Percentiles rank a stretch among this genome's conserved stretches.
phyloP scores from a whole-genome alignment of 306 rosid genomes.

The Lagenaria siceraria region DNA sequence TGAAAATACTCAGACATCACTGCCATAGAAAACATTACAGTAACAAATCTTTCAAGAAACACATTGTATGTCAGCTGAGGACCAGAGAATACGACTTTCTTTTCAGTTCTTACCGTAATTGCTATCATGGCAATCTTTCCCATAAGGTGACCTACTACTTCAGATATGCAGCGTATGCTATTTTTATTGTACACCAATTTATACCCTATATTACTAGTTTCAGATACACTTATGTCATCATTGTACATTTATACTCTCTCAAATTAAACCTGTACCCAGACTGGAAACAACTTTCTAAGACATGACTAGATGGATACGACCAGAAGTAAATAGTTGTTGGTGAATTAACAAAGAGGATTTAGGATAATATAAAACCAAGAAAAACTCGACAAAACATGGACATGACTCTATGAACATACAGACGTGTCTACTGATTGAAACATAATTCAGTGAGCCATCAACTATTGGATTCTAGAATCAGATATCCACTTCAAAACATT shows the following conservation, averaged over 20 bases:
- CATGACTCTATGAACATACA: neutral
- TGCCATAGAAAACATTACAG: neutral
- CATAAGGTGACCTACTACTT: neutral
- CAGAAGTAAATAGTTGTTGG: neutral
- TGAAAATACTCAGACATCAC: neutral
- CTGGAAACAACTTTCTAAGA: constrained; percentile 1
- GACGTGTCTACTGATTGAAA: neutral
- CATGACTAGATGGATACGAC: neutral
- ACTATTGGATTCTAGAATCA: neutral
- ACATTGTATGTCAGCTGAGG: neutral
- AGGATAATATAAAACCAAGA: neutral
- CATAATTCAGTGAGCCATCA: neutral
- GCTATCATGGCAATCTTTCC: neutral
- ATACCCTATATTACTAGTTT: neutral
- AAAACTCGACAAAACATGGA: neutral
- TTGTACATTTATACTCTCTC: neutral
- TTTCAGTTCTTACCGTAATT: neutral
- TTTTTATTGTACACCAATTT: neutral
- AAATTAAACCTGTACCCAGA: neutral
- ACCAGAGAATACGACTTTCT: neutral
- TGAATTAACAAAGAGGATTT: constrained; percentile 1
- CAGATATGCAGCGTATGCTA: neutral
- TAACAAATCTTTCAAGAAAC: neutral
- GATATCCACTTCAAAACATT: neutral
- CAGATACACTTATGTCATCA: neutral